phyloP scores from a whole-genome alignment of 2,329 filamentous ascomycete species.

The Calcarisporium arbuscula region DNA sequence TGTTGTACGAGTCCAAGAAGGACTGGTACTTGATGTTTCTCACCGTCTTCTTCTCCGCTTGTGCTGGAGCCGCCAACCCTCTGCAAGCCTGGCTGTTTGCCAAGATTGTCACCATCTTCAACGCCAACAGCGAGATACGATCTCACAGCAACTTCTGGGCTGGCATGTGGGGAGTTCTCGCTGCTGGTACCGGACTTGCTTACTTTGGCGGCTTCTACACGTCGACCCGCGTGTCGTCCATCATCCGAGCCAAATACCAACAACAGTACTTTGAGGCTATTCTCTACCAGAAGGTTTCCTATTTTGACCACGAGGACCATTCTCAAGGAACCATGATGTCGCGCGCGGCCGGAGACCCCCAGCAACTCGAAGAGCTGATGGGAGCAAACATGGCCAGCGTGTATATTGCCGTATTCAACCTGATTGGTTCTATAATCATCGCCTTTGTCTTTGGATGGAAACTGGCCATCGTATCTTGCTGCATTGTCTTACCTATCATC shows the following conservation, averaged over 20 bases:
- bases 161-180: slow-evolving; percentile 58
- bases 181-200: slow-evolving; percentile 42
- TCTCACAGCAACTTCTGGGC: slow-evolving; percentile 52
- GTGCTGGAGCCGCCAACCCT: slow-evolving; percentile 37
- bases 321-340: slow-evolving; percentile 55
- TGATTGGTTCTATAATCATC: slow-evolving; percentile 59
- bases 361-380: slow-evolving; percentile 56
- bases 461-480: slow-evolving; percentile 60
- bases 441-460: slow-evolving; percentile 73
- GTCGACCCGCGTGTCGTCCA: slow-evolving; percentile 39
- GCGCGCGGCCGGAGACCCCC: slow-evolving; percentile 48
- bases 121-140: slow-evolving; percentile 25
- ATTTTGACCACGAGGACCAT: slow-evolving; percentile 56
- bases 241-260: slow-evolving; percentile 48
- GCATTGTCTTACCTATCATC: slow-evolving; percentile 49
- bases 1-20: slow-evolving; percentile 50
- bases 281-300: slow-evolving; percentile 52
- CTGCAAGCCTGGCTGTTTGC: slow-evolving; percentile 51
- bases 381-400: slow-evolving; percentile 58
- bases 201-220: slow-evolving; percentile 39
- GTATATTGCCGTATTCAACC: slow-evolving; percentile 56
- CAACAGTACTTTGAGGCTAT: slow-evolving; percentile 56
- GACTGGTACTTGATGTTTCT: slow-evolving; percentile 45
- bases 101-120: slow-evolving; percentile 45
- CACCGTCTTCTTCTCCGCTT: slow-evolving; percentile 40